Base-by-base conservation (phyloP, 2,329 filamentous ascomycete genomes). In the Mollisia scopiformis region DNA sequence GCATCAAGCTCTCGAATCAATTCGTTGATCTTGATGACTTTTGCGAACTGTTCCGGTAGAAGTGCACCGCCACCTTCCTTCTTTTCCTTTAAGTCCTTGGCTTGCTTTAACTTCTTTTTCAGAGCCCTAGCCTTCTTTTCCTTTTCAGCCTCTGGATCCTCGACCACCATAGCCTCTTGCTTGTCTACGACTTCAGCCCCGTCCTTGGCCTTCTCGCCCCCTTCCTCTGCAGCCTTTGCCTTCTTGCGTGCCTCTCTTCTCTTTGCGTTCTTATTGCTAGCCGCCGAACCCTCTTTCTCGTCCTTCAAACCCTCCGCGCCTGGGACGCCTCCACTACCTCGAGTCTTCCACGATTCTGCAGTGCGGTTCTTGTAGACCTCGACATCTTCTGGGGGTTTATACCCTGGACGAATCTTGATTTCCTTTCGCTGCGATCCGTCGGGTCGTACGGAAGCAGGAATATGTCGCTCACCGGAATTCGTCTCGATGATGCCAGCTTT, bases 1-100 rank as follows among this genome's bases (percentile, higher is more conserved):
- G 85, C 84, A 70, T 96, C 91, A 58, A 99, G 79, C 74, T 98
- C 93, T 13, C 93, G 86, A 60, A 97, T 88, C 54, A 99, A 83
- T 79, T 99, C 95, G 65, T 92, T 92, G 74, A 99, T 97, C 77
- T 95, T 96, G 75, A 97, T 96, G 58, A 99, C 92, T 79, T 99
- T 99, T 69, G 94, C 93, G 66, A 98, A 89, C 78, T 99, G 95
- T 78, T 99, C 95, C 0, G 93, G 94, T 27, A 98, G 81, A 62
- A 99, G 78, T 4, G 86, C 83, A 73, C 92, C 90, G 21, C 95
- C 95, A 58, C 87, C 88, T 25, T 96, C 91, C 76, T 96, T 96
- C 82, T 97, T 97, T 71, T 88, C 89, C 74, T 92, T 90, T 57
- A 99, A 82, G 2, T 98, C 95, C 68, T 88, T 90, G 3, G 95